These are phyloP conservation scores for Lactifluus rugatus DNA, from an alignment of 768 basidiomycete species.

Conservation along the genomic window DNA sequence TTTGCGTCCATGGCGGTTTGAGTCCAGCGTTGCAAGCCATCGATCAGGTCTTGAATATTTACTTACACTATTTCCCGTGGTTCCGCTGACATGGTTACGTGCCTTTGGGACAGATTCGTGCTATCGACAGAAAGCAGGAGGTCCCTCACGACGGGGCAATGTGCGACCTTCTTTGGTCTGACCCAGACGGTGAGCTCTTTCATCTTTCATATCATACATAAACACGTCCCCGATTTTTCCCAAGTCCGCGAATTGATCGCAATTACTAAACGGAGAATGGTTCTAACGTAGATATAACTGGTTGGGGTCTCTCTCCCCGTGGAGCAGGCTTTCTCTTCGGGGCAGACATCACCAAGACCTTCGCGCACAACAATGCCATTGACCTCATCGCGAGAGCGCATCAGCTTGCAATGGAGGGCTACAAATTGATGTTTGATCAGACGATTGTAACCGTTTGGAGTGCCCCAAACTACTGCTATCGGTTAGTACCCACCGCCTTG, in stretches of 20 bases:
- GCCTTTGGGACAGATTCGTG: slow-evolving; percentile 57
- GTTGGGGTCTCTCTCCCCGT: slow-evolving; percentile 96
- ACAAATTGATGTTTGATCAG: slow-evolving; percentile 93
- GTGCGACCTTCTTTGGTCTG: slow-evolving; percentile 99
- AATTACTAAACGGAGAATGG: neutral
- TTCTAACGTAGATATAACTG: slow-evolving; percentile 67
- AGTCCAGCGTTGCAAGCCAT: slow-evolving; percentile 80
- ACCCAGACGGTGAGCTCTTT: slow-evolving; percentile 75
- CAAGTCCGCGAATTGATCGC: neutral
- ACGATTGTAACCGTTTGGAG: slow-evolving; percentile 98
- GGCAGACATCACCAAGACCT: slow-evolving; percentile 79
- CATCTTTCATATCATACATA: too few species aligned
- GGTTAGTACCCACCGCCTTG: slow-evolving; percentile 42
- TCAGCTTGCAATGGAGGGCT: slow-evolving; percentile 97
- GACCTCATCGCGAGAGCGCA: slow-evolving; percentile 95
- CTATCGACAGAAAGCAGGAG: slow-evolving; percentile 93
- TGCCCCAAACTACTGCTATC: slow-evolving; percentile 96
- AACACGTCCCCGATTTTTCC: neutral
- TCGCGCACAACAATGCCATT: slow-evolving; percentile 85
- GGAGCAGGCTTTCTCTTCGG: slow-evolving; percentile 96
- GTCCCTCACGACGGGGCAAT: slow-evolving; percentile 98
- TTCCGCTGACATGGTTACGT: neutral
- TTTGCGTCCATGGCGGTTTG: slow-evolving; percentile 95
- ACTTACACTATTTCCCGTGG: slow-evolving; percentile 10
- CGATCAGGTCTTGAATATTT: slow-evolving; percentile 57